Percentiles rank a stretch among this genome's conserved stretches.
phyloP scores from a whole-genome alignment of 805 yeast species.

The Metschnikowia koreensis region DNA sequence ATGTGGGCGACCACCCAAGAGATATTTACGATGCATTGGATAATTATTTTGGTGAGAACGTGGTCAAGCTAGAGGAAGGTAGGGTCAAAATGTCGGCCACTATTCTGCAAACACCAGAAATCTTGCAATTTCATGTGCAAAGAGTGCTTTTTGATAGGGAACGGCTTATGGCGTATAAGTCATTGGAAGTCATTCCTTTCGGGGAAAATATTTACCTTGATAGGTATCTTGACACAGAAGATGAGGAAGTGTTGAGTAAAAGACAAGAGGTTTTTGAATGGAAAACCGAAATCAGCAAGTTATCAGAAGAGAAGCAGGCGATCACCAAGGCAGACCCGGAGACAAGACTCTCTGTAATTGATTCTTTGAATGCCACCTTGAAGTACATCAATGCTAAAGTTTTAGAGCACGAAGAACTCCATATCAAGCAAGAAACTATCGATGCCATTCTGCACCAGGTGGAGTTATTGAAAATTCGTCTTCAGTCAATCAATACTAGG shows the following conservation, averaged over 20 bases:
- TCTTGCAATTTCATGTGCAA: constrained; percentile 89
- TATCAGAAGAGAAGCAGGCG: constrained; percentile 43
- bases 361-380: constrained; percentile 51
- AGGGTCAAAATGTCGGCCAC: constrained; percentile 71
- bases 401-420: constrained; percentile 30
- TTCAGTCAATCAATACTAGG: constrained; percentile 40
- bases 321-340: constrained; percentile 42
- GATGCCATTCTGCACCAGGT: constrained; percentile 48
- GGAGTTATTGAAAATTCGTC: constrained; percentile 44
- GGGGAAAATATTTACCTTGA: constrained; percentile 79
- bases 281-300: constrained; percentile 51
- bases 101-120: constrained; percentile 68
- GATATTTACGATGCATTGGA: constrained; percentile 90
- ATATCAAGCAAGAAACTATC: constrained; percentile 48
- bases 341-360: constrained; percentile 35
- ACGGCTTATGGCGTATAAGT: constrained; percentile 72
- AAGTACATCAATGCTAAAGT: constrained; percentile 51
- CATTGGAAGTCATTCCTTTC: constrained; percentile 78
- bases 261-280: constrained; percentile 59
- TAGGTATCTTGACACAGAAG: constrained; percentile 74
- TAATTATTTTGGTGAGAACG: constrained; percentile 73
- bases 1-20: constrained; percentile 84
- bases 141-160: constrained; percentile 86
- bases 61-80: constrained; percentile 67
- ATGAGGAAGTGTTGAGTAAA: constrained; percentile 49